Conservation (phyloP, 225 moss, liverwort and hornwort species). For the Pleurozium schreberi region DNA sequence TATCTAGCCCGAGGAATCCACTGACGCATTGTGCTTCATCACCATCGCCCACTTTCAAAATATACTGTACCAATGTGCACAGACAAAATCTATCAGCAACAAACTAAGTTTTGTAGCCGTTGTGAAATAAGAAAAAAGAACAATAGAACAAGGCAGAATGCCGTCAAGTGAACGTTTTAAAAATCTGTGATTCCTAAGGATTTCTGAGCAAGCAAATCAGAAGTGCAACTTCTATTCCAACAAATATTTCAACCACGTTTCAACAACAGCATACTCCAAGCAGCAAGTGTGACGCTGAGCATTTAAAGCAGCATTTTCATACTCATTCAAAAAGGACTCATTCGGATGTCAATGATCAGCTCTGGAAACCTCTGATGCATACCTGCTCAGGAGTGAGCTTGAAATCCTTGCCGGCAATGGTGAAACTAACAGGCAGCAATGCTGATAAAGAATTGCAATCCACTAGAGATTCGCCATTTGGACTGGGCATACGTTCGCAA, state of each 20-base stretch:
- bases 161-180: not conserved
- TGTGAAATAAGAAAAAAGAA: not conserved
- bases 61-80: conserved; percentile 30
- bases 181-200: not conserved
- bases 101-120: not conserved
- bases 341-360: not conserved
- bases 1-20: conserved; percentile 80
- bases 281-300: not conserved
- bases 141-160: not conserved
- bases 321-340: not conserved
- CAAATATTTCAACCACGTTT: not conserved
- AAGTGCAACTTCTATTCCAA: not conserved
- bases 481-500: conserved; percentile 48
- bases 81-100: not conserved
- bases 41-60: conserved; percentile 73
- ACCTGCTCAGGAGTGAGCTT: conserved; percentile 78
- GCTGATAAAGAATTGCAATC: conserved; percentile 24
- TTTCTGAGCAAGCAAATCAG: not conserved
- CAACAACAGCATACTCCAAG: not conserved
- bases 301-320: not conserved
- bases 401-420: conserved; percentile 41
- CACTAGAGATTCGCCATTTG: conserved; percentile 47
- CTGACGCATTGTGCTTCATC: conserved; percentile 82
- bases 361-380: not conserved
- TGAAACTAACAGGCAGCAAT: conserved; percentile 39